Evolutionary conservation across 805 yeast species (phyloP), one percentile per base, ranked within the genome.

Genomic region (Candida sakaeoensis): DNA sequence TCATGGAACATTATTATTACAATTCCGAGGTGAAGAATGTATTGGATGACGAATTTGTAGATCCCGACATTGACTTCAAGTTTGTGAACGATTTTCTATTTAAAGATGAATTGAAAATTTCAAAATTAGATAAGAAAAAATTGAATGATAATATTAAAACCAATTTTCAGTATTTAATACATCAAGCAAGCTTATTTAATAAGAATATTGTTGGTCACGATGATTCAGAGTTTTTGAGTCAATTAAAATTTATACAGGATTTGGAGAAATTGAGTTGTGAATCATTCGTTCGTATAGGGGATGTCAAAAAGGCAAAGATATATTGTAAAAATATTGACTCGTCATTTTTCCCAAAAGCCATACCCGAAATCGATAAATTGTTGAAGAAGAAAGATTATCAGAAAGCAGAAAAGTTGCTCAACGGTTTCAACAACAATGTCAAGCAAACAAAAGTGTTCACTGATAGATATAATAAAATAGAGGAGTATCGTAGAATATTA

Each of bases 221-320:
- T 21, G 33, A 37, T 17, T 19, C 19, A 10, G 10, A 23, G 8
- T 24, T 23, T 14, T 47, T 48, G 7, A 36, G 48, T 12, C 26
- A 48, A 8, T 52, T 63, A 3, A 57, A 57, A 25, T 60, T 54
- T 45, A 52, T 42, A 44, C 55, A 39, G 16, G 62, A 64, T 13
- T 49, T 77, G 19, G 49, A 60, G 16, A 66, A 61, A 44, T 44
- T 72, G 12, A 52, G 67, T 3, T 64, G 79, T 39, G 74, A 74
- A 46, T 56, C 72, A 9, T 56, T 53, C 27, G 56, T 70, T 14
- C 52, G 59, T 19, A 49, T 47, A 0, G 43, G 46, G 9, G 45
- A 61, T 21, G 40, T 49, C 14, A 54, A 49, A 17, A 42, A 46
- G 0, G 62, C 61, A 14, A 51, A 51, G 14, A 36, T 39, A 10